Conservation (phyloP, 805 yeast genomes). For the Candida adriatica region DNA sequence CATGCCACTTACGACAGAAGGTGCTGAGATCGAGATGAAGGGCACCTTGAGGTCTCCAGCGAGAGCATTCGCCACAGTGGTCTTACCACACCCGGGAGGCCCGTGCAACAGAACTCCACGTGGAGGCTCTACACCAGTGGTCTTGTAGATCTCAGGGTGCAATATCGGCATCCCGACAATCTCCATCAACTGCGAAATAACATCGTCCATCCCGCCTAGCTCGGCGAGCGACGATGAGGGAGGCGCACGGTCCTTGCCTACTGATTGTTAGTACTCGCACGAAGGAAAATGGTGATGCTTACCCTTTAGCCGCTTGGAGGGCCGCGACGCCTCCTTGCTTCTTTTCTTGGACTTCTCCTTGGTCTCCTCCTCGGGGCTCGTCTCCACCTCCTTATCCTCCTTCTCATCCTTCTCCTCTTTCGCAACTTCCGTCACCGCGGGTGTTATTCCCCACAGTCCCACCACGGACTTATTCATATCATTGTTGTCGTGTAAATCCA, state of each 20-base stretch:
- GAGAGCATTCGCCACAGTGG: constrained; percentile 90
- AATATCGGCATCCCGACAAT: constrained; percentile 84
- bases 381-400: constrained; percentile 4
- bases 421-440: constrained; percentile 4
- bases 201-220: constrained; percentile 83
- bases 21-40: constrained; percentile 86
- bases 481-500: constrained; percentile 63
- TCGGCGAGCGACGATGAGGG: constrained; percentile 64
- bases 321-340: constrained; percentile 34
- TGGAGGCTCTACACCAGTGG: constrained; percentile 93
- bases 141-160: constrained; percentile 84
- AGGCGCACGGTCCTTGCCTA: constrained; percentile 55
- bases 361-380: constrained; percentile 5
- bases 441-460: constrained; percentile 51
- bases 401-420: constrained; percentile 4
- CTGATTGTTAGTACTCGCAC: constrained; percentile 22
- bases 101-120: constrained; percentile 92
- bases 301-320: constrained; percentile 35
- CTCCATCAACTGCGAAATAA: constrained; percentile 84
- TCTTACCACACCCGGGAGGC: constrained; percentile 99
- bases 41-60: constrained; percentile 96
- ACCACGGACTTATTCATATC: constrained; percentile 72
- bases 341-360: constrained; percentile 39
- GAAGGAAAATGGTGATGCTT: constrained; percentile 5
- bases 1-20: constrained; percentile 96